Evolutionary conservation across 2,329 filamentous ascomycete species (phyloP).

Genomic region (Penicillium corylophilum): DNA sequence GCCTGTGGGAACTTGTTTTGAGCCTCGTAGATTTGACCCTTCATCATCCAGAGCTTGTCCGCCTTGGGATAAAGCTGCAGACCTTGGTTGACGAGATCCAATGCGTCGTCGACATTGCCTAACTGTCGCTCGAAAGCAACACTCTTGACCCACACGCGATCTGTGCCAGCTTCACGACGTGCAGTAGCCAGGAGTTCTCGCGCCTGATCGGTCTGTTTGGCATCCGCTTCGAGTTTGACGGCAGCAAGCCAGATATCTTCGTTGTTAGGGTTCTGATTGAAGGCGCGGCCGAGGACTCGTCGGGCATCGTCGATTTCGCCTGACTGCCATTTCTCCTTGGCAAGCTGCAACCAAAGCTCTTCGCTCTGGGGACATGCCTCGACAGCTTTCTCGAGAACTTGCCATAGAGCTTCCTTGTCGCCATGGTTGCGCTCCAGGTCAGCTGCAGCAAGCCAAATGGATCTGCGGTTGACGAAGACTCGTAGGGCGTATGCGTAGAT

Average conservation of each 20-base stretch:
- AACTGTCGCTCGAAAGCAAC: slow-evolving; percentile 88
- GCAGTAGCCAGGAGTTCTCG: slow-evolving; percentile 78
- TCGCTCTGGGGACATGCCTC: slow-evolving; percentile 90
- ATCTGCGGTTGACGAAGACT: slow-evolving; percentile 83
- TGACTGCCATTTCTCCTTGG: slow-evolving; percentile 88
- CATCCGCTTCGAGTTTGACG: slow-evolving; percentile 93
- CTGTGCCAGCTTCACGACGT: slow-evolving; percentile 84
- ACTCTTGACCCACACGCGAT: slow-evolving; percentile 96
- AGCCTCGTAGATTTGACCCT: slow-evolving; percentile 93
- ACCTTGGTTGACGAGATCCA: slow-evolving; percentile 84
- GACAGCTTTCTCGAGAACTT: slow-evolving; percentile 86
- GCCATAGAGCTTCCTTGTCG: slow-evolving; percentile 75
- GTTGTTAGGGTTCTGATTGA: slow-evolving; percentile 93
- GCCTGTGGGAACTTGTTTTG: slow-evolving; percentile 78
- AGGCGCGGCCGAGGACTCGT: slow-evolving; percentile 80
- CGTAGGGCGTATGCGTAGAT: slow-evolving; percentile 90
- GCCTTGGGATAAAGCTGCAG: slow-evolving; percentile 81
- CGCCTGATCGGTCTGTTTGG: slow-evolving; percentile 76
- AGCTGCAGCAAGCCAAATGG: slow-evolving; percentile 84
- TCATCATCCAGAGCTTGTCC: slow-evolving; percentile 96
- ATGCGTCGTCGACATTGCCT: slow-evolving; percentile 73
- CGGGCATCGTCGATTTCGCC: slow-evolving; percentile 86
- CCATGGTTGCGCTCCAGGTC: slow-evolving; percentile 91
- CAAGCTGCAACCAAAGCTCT: slow-evolving; percentile 92
- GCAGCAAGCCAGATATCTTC: slow-evolving; percentile 98